Evolutionary conservation across 2,329 filamentous ascomycete genomes (phyloP).

Genomic region (Chalaropsis thielavioides): DNA sequence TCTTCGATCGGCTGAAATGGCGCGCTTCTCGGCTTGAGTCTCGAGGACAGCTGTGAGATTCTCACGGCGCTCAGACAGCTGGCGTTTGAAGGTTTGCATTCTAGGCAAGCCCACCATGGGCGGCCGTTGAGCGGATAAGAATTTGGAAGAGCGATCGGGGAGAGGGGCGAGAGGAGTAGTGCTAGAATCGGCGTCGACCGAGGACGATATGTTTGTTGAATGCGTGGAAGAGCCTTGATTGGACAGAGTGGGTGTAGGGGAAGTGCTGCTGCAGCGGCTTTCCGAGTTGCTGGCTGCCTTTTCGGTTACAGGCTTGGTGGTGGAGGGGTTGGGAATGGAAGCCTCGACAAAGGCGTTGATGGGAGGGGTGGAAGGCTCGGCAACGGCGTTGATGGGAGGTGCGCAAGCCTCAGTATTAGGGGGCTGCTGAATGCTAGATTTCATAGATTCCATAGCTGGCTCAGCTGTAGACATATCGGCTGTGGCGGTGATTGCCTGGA

Average conservation of each 20-base stretch:
- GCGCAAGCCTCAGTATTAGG: not conserved
- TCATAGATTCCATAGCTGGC: too few relatives aligned
- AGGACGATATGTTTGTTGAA: not conserved
- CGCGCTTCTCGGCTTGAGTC: conserved; percentile 52
- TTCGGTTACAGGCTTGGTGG: not conserved
- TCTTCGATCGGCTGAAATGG: conserved; percentile 50
- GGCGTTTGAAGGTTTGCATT: conserved; percentile 64
- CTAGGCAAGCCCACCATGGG: conserved; percentile 48
- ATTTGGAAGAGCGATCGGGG: conserved; percentile 3
- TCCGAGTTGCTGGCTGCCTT: not conserved
- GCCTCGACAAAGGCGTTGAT: not conserved
- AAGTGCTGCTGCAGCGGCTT: not conserved
- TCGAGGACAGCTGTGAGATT: conserved; percentile 53
- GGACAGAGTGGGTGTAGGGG: not conserved
- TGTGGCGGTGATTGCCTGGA: too few relatives aligned
- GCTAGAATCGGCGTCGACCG: not conserved
- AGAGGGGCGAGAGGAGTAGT: not conserved
- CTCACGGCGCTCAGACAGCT: conserved; percentile 65
- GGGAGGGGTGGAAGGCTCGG: not conserved
- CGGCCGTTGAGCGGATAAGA: not conserved
- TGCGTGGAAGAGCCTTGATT: not conserved
- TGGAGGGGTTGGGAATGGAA: not conserved
- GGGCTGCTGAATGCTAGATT: not conserved
- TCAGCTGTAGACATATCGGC: too few relatives aligned
- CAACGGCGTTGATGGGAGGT: not conserved